Evolutionary conservation across 768 basidiomycete species (phyloP).

Genomic region (Phylloporus rhodoxanthus): DNA sequence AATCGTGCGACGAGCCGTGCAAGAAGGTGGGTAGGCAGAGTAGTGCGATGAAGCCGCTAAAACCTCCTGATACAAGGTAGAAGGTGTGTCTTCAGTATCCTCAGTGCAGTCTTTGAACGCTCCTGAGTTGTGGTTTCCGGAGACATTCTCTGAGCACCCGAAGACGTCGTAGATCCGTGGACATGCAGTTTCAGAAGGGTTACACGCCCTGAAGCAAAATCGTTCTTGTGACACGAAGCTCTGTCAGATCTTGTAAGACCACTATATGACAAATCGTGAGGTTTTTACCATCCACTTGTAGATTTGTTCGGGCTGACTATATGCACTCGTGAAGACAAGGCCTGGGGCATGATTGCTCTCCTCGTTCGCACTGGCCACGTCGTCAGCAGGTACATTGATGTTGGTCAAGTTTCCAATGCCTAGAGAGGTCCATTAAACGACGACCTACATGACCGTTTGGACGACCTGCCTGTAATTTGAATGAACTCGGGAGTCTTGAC

Average conservation of each 20-base stretch:
- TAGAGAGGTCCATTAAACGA: slow-evolving; percentile 31
- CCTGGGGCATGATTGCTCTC: slow-evolving; percentile 59
- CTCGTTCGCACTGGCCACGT: slow-evolving; percentile 53
- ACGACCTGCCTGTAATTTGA: slow-evolving; percentile 52
- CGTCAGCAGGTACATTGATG: slow-evolving; percentile 57
- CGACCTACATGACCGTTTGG: slow-evolving; percentile 13
- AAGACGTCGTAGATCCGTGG: slow-evolving; percentile 54
- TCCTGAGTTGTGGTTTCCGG: slow-evolving; percentile 41
- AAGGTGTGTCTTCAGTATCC: slow-evolving; percentile 48
- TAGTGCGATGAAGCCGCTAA: slow-evolving; percentile 51
- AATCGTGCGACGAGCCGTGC: slow-evolving; percentile 48
- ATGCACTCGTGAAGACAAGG: slow-evolving; percentile 69
- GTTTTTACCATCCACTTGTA: slow-evolving; percentile 64
- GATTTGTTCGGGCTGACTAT: slow-evolving; percentile 51
- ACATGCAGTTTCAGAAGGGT: slow-evolving; percentile 45
- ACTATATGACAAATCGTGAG: slow-evolving; percentile 2
- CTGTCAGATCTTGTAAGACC: slow-evolving; percentile 30
- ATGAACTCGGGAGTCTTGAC: slow-evolving; percentile 71
- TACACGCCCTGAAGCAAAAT: slow-evolving; percentile 74
- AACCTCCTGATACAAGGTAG: slow-evolving; percentile 63
- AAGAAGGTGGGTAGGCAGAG: slow-evolving; percentile 47
- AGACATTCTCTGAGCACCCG: slow-evolving; percentile 63
- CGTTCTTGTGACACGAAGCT: slow-evolving; percentile 54
- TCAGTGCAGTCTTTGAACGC: slow-evolving; percentile 47
- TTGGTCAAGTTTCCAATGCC: slow-evolving; percentile 60